Evolutionary conservation across 805 yeast genomes (phyloP), one percentile per base, ranked within the genome.

Genomic region (Yarrowia bubula): DNA sequence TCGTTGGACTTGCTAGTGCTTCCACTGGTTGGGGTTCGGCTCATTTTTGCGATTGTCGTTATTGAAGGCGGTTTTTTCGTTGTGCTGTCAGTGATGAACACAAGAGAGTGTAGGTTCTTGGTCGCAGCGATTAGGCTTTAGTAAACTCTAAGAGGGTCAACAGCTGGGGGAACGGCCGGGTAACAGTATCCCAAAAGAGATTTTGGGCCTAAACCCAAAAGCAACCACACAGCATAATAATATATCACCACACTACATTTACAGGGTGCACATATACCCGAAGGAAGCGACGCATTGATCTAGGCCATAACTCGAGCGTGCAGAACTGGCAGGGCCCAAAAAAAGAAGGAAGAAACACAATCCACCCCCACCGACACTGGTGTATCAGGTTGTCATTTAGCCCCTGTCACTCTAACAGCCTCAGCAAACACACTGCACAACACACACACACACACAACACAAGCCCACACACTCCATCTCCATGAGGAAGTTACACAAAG

Each of bases 61-160:
- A 15, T 44, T 35, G 38, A 8, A 35, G 13, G 38, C 13, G 38
- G 2, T 35, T 35, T 44, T 28, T 13, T 47, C 10, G 6, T n/a
- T 31, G 13, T 46, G 51, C 8, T 8, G 9, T 9, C 6, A 8
- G 39, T 31, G 37, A 32, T 32, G 11, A 28, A 47, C 37, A 47
- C 37, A 47, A 50, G 33, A 17, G 13, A 35, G 55, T 17, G 55
- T 13, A 35, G 35, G 55, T 48, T 48, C 17, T 14, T 14, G 41
- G 42, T 18, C 57, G 57, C 60, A 51, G 44, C 44, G 60, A 51
- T 51, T 51, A 51, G 60, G 60, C 60, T 51, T 51, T 11, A 38
- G 18, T 2, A 38, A 47, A 47, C 53, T 8, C 18, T 35, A 48
- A 14, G 17, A 8, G 33, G 31, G 33, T 8, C 9, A 22, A 13